Evolutionary conservation across 1,284 basidiomycete species (phyloP).

Genomic region (Thelephora terrestris): DNA sequence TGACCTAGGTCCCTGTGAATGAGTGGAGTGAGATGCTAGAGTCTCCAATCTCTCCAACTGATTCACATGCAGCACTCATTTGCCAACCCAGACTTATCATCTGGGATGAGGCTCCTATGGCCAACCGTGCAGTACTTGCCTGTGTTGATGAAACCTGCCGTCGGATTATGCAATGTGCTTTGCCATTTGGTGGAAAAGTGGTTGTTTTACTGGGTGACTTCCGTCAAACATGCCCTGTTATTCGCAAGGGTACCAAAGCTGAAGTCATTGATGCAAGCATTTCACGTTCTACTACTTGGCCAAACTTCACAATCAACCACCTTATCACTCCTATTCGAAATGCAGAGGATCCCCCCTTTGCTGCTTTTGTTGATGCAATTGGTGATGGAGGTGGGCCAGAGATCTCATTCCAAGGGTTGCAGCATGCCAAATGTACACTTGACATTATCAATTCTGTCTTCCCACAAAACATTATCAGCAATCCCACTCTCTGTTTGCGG

Average conservation of each 20-base stretch:
- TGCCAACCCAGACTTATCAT: too few species aligned
- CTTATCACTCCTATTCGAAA: slow-evolving; percentile 27
- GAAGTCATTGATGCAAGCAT: slow-evolving; percentile 27
- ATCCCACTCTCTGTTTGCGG: slow-evolving; percentile 19
- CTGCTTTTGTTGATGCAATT: slow-evolving; percentile 27
- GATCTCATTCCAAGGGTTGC: too few species aligned
- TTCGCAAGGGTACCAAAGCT: slow-evolving; percentile 18
- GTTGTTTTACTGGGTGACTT: slow-evolving; percentile 28
- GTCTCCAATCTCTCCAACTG: slow-evolving; percentile 18
- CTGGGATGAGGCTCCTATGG: slow-evolving; percentile 33
- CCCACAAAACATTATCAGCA: too few species aligned
- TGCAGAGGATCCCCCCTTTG: slow-evolving; percentile 26
- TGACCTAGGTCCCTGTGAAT: slow-evolving; percentile 25
- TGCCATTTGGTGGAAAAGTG: slow-evolving; percentile 29
- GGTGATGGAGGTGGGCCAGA: slow-evolving; percentile 26
- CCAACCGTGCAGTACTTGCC: slow-evolving; percentile 23
- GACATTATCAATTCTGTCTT: too few species aligned
- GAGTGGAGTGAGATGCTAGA: slow-evolving; percentile 21
- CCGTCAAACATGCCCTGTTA: too few species aligned
- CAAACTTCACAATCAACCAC: slow-evolving; percentile 16
- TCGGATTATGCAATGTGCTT: not conserved
- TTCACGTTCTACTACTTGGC: slow-evolving; percentile 25
- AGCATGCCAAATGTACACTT: too few species aligned
- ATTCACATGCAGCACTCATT: slow-evolving; percentile 24
- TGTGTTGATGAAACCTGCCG: slow-evolving; percentile 22